Conservation (phyloP, 805 yeast species). For the Sungouiella blattae region DNA sequence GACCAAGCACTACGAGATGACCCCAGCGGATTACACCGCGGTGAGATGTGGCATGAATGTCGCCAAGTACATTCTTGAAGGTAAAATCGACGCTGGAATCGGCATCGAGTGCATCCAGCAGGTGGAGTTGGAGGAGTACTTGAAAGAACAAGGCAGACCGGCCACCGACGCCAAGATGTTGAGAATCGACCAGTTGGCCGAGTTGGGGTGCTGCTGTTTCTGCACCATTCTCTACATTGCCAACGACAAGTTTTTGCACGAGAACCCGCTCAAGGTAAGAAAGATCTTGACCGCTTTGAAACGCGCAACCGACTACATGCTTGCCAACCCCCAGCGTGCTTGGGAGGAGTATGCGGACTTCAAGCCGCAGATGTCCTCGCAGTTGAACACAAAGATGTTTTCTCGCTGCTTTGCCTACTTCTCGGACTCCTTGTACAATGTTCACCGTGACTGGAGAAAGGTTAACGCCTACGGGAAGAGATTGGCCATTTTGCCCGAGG, state of each 20-base stretch:
- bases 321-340: constrained; percentile 42
- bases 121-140: constrained; percentile 53
- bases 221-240: constrained; percentile 53
- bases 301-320: constrained; percentile 48
- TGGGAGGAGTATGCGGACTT: constrained; percentile 44
- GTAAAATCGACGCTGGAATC: constrained; percentile 54
- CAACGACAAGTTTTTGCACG: constrained; percentile 47
- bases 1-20: constrained; percentile 54
- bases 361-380: constrained; percentile 45
- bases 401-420: constrained; percentile 55
- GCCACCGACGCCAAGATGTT: constrained; percentile 50
- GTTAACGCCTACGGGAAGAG: constrained; percentile 55
- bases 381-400: constrained; percentile 42
- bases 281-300: constrained; percentile 47
- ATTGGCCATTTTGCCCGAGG: constrained; percentile 48
- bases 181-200: constrained; percentile 54
- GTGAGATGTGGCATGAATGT: constrained; percentile 61
- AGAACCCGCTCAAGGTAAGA: constrained; percentile 44
- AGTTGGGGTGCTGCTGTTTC: constrained; percentile 58
- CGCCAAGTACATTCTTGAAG: constrained; percentile 52
- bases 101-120: constrained; percentile 60
- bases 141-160: constrained; percentile 40
- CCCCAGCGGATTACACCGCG: constrained; percentile 53
- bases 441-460: constrained; percentile 55
- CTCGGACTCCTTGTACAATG: constrained; percentile 49